Percentiles rank a stretch among this genome's conserved stretches.
Conservation (phyloP, 495 filamentous ascomycete species). For the Hypoxylon trugodes region DNA sequence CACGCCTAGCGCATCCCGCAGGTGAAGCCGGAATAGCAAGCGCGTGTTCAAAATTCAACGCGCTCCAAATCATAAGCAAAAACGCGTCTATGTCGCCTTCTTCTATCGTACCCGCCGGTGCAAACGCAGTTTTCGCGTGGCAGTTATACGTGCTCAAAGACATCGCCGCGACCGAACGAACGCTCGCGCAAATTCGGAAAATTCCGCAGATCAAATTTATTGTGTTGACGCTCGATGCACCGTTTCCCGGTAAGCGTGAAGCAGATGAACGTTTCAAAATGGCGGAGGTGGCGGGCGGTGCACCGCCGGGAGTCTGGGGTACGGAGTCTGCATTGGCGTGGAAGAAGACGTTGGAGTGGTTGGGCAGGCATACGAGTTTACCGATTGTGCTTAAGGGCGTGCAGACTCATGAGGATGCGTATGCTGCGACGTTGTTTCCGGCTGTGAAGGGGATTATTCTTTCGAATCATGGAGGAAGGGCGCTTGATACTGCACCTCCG, state of each 20-base stretch:
- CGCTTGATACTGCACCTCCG: constrained; percentile 78
- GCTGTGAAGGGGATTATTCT: constrained; percentile 79
- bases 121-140: constrained; percentile 78
- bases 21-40: constrained; percentile 79
- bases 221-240: constrained; percentile 79
- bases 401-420: constrained; percentile 84
- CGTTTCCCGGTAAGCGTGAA: constrained; percentile 81
- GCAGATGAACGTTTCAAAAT: constrained; percentile 68
- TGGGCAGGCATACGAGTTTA: constrained; percentile 69
- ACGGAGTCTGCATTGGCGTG: constrained; percentile 77
- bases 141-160: constrained; percentile 82
- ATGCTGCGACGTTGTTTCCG: constrained; percentile 68
- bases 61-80: constrained; percentile 78
- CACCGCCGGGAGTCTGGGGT: constrained; percentile 57
- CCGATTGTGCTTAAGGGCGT: constrained; percentile 83
- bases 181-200: constrained; percentile 70
- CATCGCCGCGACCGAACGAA: constrained; percentile 71
- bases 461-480: constrained; percentile 82
- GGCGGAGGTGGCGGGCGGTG: constrained; percentile 51
- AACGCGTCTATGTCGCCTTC: constrained; percentile 81
- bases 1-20: constrained; percentile 75
- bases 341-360: constrained; percentile 72
- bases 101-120: constrained; percentile 69
- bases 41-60: constrained; percentile 71
- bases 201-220: constrained; percentile 74